Evolutionary conservation across 345 rosid genomes (phyloP).

Genomic region (Linum trigynum): DNA sequence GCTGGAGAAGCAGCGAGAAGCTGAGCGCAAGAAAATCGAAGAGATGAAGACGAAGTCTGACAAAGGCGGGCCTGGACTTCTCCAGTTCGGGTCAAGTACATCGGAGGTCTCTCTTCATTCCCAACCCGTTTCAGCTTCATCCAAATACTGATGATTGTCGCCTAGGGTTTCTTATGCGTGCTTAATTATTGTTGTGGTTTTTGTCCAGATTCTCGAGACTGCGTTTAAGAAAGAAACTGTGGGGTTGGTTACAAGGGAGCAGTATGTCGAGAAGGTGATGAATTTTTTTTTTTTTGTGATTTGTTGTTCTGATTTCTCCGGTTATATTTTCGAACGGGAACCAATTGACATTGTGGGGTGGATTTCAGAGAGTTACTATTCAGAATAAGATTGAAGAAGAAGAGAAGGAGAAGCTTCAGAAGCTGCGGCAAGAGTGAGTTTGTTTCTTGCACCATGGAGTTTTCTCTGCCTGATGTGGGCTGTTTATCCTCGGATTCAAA

Average conservation of each 20-base stretch:
- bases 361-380: conserved; percentile 15
- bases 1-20: conserved; percentile 96
- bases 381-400: conserved; percentile 1
- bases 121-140: conserved; percentile 4
- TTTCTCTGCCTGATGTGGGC: not conserved
- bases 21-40: conserved; percentile 90
- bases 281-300: not conserved
- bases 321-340: not conserved
- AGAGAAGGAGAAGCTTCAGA: conserved; percentile 1
- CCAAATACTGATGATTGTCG: too few relatives aligned
- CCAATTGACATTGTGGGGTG: not conserved
- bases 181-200: too few relatives aligned
- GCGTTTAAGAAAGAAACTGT: conserved; percentile 98
- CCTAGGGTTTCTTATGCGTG: not conserved
- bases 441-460: not conserved
- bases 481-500: not conserved
- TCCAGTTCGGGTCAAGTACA: conserved; percentile 89
- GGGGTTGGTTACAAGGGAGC: conserved; percentile 91
- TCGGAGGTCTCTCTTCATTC: conserved; percentile 54
- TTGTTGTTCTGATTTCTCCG: not conserved
- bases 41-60: conserved; percentile 82
- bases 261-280: conserved; percentile 93
- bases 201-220: conserved; percentile 72
- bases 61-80: conserved; percentile 88
- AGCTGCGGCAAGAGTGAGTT: conserved; percentile 5